Base-by-base conservation (phyloP, 495 filamentous ascomycete genomes). In the Penicillium pulvis region DNA sequence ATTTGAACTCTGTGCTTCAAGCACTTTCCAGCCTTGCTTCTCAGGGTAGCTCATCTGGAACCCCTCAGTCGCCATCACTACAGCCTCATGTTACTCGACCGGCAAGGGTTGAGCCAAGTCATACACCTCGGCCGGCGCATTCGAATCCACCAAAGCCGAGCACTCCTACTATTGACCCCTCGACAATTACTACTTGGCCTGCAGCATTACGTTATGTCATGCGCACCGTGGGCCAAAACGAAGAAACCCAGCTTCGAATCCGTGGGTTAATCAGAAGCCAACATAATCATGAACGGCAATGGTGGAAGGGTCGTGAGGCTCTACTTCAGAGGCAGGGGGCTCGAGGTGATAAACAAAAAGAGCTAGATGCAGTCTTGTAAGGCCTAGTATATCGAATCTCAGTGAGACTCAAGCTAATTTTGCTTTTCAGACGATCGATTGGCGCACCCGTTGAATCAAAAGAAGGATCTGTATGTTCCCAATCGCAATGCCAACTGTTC, bases 131-230 rank as follows among this genome's bases (percentile, higher is more conserved):
- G 24, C 48, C 47, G 14, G 47, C 31, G 24, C 24, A 54, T 19
- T 23, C 42, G 52, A 43, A 36, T 41, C 55, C 58, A 58, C 33
- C 56, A 19, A 41, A 41, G 39, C 39, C 39, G 16, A 52, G 41
- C 47, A 54, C 65, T 12, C 24, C 55, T 17, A 53, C 60, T 20
- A 16, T 46, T 19, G 81, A 85, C 63, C 76, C 85, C n/a, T 71
- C 83, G 20, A 81, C 73, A 14, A 88, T 91, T 56, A 86, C 80
- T 1, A 83, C 87, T 47, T 91, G 86, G 85, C 79, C 81, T 17
- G 64, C 79, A 14, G 88, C 84, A 10, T 71, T 90, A 14, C 78
- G 79, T 57, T 82, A 85, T 75, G 77, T 90, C 7, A 88, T 81
- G 73, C 81, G 79, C 57, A 81, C 80, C 9, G 75, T 87, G 3